These are phyloP conservation scores for Caloboletus firmus DNA, from an alignment of 1,284 basidiomycete species.

Conservation along the genomic window DNA sequence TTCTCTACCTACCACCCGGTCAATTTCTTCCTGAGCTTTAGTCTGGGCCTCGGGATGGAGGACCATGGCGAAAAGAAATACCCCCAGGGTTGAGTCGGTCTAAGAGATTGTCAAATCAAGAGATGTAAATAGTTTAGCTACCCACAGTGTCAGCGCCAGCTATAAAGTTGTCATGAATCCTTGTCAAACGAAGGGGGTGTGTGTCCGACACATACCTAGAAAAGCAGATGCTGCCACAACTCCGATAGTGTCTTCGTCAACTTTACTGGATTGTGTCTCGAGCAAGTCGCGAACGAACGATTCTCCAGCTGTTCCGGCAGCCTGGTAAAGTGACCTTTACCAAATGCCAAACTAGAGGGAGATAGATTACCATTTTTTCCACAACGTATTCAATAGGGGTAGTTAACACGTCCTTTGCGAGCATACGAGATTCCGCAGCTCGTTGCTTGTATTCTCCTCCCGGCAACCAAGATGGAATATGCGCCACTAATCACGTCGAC, in stretches of 20 bases:
- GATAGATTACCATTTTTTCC: constrained; percentile 31
- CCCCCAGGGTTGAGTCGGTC: constrained; percentile 16
- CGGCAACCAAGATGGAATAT: constrained; percentile 41
- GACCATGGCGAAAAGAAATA: constrained; percentile 34
- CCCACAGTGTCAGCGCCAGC: constrained; percentile 34
- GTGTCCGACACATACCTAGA: constrained; percentile 21
- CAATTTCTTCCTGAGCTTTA: constrained; percentile 30
- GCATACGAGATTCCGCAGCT: constrained; percentile 26
- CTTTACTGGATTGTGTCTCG: not conserved
- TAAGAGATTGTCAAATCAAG: constrained; percentile 4
- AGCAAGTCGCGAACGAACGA: constrained; percentile 27
- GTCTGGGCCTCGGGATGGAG: constrained; percentile 30
- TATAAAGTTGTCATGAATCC: constrained; percentile 7
- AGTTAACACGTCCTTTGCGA: constrained; percentile 31
- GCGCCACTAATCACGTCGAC: constrained; percentile 21
- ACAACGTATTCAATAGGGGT: constrained; percentile 35
- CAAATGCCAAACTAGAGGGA: not conserved
- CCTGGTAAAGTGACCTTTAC: constrained; percentile 7
- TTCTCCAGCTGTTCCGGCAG: constrained; percentile 19
- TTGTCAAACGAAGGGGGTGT: not conserved
- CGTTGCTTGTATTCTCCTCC: constrained; percentile 33
- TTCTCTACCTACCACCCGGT: constrained; percentile 26
- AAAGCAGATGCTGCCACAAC: constrained; percentile 30
- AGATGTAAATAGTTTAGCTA: not conserved
- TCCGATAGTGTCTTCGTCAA: constrained; percentile 17